A percentile compares a stretch with the other conserved stretches of the same genome.
phyloP scores from a whole-genome alignment of 495 filamentous ascomycete genomes.

The Acidomyces sp. region DNA sequence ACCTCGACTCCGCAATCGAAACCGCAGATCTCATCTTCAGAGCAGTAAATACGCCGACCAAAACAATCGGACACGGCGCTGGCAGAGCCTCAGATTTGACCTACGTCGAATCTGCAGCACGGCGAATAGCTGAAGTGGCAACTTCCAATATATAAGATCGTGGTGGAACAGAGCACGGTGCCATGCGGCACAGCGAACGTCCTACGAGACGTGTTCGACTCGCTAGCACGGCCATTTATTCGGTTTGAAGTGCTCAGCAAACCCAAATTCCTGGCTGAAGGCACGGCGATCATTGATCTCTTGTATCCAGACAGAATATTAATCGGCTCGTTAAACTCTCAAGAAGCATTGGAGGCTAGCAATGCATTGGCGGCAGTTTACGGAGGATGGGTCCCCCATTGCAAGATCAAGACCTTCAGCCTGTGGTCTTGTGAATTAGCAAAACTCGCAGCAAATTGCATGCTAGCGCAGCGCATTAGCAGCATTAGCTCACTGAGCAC shows the following conservation, averaged over 20 bases:
- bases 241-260: slow-evolving; percentile 70
- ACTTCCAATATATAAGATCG: slow-evolving; percentile 53
- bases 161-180: slow-evolving; percentile 78
- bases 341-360: slow-evolving; percentile 47
- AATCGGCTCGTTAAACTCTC: slow-evolving; percentile 53
- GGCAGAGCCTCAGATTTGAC: slow-evolving; percentile 61
- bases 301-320: slow-evolving; percentile 62
- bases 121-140: slow-evolving; percentile 53
- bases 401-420: slow-evolving; percentile 57
- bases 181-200: slow-evolving; percentile 64
- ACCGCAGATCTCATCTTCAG: slow-evolving; percentile 67
- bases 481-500: slow-evolving; percentile 56
- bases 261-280: slow-evolving; percentile 72
- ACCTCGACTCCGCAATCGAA: slow-evolving; percentile 45
- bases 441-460: slow-evolving; percentile 69
- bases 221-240: slow-evolving; percentile 47
- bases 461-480: slow-evolving; percentile 73
- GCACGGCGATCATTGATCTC: slow-evolving; percentile 59
- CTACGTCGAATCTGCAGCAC: slow-evolving; percentile 55
- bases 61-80: slow-evolving; percentile 53
- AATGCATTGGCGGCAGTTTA: slow-evolving; percentile 52
- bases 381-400: slow-evolving; percentile 48
- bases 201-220: slow-evolving; percentile 56
- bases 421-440: slow-evolving; percentile 69
- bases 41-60: slow-evolving; percentile 72